phyloP scores from a whole-genome alignment of 2,329 filamentous ascomycete genomes.

The Cytospora piceae region DNA sequence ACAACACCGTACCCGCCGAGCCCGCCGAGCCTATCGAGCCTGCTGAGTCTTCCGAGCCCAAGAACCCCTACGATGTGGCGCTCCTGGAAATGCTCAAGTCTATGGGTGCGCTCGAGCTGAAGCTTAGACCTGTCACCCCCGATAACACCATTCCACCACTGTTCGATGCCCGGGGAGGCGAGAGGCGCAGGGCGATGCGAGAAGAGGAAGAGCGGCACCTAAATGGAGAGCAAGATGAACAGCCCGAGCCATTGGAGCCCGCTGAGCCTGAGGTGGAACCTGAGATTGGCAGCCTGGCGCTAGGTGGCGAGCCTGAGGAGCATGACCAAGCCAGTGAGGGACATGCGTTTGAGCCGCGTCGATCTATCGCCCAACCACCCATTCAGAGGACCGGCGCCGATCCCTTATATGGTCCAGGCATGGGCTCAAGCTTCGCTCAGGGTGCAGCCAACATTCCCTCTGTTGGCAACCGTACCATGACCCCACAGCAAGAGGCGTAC shows the following conservation, averaged over 20 bases:
- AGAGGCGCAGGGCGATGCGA: constrained; percentile 76
- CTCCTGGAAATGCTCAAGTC: constrained; percentile 29
- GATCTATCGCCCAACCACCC: constrained; percentile 74
- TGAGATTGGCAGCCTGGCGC: constrained; percentile 81
- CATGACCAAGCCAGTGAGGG: constrained; percentile 59
- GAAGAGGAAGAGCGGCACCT: constrained; percentile 67
- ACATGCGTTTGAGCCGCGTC: constrained; percentile 59
- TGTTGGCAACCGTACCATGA: constrained; percentile 73
- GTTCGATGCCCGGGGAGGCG: constrained; percentile 81
- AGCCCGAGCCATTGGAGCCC: constrained; percentile 30
- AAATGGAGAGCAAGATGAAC: constrained; percentile 53
- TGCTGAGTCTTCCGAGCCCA: constrained; percentile 10
- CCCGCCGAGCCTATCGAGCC: constrained; percentile 3
- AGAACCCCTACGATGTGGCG: constrained; percentile 23
- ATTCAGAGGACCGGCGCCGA: constrained; percentile 67
- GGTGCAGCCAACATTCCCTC: constrained; percentile 57
- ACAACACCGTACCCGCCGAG: constrained; percentile 6
- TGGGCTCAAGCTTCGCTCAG: constrained; percentile 53
- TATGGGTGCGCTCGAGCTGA: constrained; percentile 30
- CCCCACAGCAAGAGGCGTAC: constrained; percentile 78
- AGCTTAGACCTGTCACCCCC: constrained; percentile 19
- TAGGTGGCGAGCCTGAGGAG: constrained; percentile 93
- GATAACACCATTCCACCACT: constrained; percentile 62
- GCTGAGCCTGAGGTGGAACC: constrained; percentile 69
- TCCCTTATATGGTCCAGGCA: constrained; percentile 57